Conservation (phyloP, 495 filamentous ascomycete species). For the Aspergillus asperescens region DNA sequence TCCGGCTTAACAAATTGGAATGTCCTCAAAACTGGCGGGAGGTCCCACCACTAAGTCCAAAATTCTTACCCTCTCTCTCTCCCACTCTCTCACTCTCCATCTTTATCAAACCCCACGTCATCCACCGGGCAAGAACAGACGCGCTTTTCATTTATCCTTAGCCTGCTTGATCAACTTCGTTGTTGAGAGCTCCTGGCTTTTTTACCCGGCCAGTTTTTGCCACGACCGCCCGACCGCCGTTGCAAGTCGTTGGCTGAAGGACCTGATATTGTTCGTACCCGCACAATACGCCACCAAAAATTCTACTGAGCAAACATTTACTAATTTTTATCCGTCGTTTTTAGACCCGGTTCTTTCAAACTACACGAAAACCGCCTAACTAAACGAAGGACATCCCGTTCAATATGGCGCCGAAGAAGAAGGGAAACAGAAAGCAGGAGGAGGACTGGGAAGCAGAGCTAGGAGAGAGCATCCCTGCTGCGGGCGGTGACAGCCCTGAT, state of each 20-base stretch:
- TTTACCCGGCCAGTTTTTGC: conserved; percentile 11
- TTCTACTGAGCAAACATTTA: not conserved
- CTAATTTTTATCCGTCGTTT: not conserved
- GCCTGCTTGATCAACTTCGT: conserved; percentile 5
- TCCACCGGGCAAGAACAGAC: conserved; percentile 9
- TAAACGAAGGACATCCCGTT: not conserved
- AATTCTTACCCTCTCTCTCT: conserved; percentile 21
- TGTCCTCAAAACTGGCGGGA: conserved; percentile 13
- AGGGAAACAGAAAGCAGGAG: conserved; percentile 78
- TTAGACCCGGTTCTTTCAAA: not conserved
- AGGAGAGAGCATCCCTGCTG: conserved; percentile 58
- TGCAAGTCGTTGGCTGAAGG: conserved; percentile 3
- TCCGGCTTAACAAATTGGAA: conserved; percentile 15
- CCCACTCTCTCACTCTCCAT: conserved; percentile 10
- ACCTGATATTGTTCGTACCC: conserved; percentile 14
- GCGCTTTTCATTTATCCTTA: conserved; percentile 15
- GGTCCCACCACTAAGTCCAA: conserved; percentile 21
- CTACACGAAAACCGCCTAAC: not conserved
- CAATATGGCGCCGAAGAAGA: conserved; percentile 84
- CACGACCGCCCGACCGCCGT: conserved; percentile 12
- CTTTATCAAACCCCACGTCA: conserved; percentile 16
- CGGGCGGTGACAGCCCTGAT: conserved; percentile 44
- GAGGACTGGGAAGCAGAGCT: conserved; percentile 98
- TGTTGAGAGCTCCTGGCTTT: conserved; percentile 3
- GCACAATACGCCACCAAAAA: conserved; percentile 13